Base-by-base conservation (phyloP, 2,329 filamentous ascomycete species). In the Colletotrichum lini region DNA sequence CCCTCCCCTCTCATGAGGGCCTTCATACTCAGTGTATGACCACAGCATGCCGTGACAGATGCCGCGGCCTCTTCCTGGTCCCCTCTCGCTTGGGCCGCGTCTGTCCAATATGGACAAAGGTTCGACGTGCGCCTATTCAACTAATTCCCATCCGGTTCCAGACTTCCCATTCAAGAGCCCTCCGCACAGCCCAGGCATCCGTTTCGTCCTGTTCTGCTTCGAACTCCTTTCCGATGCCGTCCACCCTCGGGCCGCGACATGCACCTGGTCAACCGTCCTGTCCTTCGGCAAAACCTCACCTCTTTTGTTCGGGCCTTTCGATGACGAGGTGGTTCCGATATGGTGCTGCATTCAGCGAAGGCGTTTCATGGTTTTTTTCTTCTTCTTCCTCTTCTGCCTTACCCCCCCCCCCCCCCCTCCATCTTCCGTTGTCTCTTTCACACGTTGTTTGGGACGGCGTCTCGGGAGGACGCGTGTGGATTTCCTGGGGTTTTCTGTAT, bases 251-350 rank as follows among this genome's bases (percentile, higher is more conserved):
- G 44, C 57, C 57, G 53, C n/a, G n/a, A 9, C 23, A 45, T 15
- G 30, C 6, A n/a, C 21, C 50, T 35, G 30, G n/a, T 16, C 26
- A 61, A 50, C 59, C 59, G n/a, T 18, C 59, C n/a, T n/a, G 40
- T 26, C n/a, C 47, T 47, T 50, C 45, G 59, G n/a, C n/a, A 50
- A 18, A 4, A 13, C 4, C 13, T 15, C 12, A 18, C 1, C 6
- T 38, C 13, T n/a, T 15, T 23, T 16, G 40, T 50, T 50, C 30
- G 44, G 47, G 45, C 30, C 23, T 42, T 61, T 50, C 44, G 15
- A 50, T 47, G 42, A 61, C 45, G 59, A 23, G 30, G 13, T 26
- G 30, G 13, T 13, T 50, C 8, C 4, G 53, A 23, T 15, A 6
- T 15, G n/a, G 7, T 42, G 53, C 53, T 35, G 35, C 53, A 12